phyloP scores from a whole-genome alignment of 805 yeast genomes.

The Millerago galiae region DNA sequence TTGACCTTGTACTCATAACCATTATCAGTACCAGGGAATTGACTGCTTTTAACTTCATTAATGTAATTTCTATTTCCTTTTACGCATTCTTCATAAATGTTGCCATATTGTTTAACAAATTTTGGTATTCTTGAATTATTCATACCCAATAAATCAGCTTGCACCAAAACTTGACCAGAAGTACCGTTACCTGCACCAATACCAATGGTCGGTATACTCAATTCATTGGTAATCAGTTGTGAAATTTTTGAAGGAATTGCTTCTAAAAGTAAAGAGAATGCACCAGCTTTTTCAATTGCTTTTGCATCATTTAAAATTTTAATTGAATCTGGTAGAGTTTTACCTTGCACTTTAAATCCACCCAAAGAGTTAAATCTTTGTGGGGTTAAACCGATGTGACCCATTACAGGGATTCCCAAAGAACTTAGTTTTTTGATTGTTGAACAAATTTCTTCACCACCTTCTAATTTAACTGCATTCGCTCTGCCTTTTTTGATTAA shows the following conservation, averaged over 20 bases:
- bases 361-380: constrained; percentile 74
- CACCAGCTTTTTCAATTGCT: constrained; percentile 69
- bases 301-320: constrained; percentile 60
- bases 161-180: constrained; percentile 87
- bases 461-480: constrained; percentile 83
- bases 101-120: constrained; percentile 68
- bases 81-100: constrained; percentile 43
- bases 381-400: constrained; percentile 91
- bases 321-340: constrained; percentile 44
- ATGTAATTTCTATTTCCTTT: constrained; percentile 48
- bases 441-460: constrained; percentile 51
- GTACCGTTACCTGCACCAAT: constrained; percentile 89
- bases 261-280: constrained; percentile 68
- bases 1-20: constrained; percentile 65
- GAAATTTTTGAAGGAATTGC: constrained; percentile 81
- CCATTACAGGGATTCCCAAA: constrained; percentile 83
- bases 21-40: constrained; percentile 53
- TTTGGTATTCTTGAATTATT: constrained; percentile 49
- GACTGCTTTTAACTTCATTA: constrained; percentile 45
- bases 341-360: constrained; percentile 88
- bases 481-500: constrained; percentile 47
- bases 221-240: constrained; percentile 47
- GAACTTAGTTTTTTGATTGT: constrained; percentile 50
- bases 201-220: constrained; percentile 81
- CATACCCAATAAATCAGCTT: constrained; percentile 80